A percentile compares a stretch with the other conserved stretches of the same genome.
Evolutionary conservation across 2,329 filamentous ascomycete genomes (phyloP).

Genomic region (Cadophora malorum): DNA sequence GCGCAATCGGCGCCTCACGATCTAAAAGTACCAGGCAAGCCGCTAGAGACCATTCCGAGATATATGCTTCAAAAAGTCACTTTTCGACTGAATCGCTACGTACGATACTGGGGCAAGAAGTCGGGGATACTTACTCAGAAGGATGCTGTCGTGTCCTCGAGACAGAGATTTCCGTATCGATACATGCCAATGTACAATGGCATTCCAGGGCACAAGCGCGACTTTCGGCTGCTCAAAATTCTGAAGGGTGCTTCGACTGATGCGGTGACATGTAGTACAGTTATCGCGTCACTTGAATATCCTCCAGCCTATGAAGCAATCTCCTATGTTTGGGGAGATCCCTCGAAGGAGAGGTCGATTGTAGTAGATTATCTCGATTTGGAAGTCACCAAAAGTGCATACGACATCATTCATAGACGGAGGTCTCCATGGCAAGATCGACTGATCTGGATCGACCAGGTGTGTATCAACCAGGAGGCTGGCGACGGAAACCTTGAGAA

Average conservation of each 20-base stretch:
- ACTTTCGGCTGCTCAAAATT: constrained; percentile 14
- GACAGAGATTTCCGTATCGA: background rate
- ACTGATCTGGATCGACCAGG: constrained; percentile 13
- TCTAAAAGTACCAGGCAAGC: background rate
- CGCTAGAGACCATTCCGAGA: background rate
- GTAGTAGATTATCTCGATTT: background rate
- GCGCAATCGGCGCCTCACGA: background rate
- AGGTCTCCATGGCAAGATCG: constrained; percentile 13
- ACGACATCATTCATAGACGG: constrained; percentile 4
- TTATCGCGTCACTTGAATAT: background rate
- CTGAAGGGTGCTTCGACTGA: background rate
- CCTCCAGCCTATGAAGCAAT: constrained; percentile 4
- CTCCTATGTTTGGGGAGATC: constrained; percentile 15
- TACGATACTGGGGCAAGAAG: background rate
- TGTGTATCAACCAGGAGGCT: constrained; percentile 39
- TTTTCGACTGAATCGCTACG: background rate
- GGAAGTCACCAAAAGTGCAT: constrained; percentile 10
- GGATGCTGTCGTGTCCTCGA: background rate
- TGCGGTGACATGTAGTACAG: background rate
- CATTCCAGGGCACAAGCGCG: background rate
- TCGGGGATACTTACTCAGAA: background rate
- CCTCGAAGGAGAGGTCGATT: background rate
- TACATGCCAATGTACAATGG: background rate
- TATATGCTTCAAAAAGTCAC: constrained; percentile 2
- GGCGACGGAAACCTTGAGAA: constrained; percentile 32